Evolutionary conservation across 129 eudicot genomes (phyloP).

Genomic region (Arctium minus): DNA sequence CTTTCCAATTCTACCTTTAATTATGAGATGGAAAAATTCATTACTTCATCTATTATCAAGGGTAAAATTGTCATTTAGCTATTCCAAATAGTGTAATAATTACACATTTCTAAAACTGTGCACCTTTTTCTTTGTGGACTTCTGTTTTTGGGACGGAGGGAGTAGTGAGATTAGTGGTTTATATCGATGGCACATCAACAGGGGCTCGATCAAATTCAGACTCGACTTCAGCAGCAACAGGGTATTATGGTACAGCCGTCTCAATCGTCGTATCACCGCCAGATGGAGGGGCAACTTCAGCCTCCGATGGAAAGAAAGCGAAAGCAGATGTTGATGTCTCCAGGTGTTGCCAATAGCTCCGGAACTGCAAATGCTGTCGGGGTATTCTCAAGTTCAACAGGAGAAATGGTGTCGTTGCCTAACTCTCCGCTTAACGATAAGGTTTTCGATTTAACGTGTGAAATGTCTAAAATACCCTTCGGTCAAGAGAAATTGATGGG

Average conservation of each 20-base stretch:
- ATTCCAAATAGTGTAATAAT: no score
- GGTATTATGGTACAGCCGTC: constrained; percentile 30
- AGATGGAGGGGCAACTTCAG: constrained; percentile 34
- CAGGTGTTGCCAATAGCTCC: constrained; percentile 38
- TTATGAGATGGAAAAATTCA: background rate
- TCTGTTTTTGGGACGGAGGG: no score
- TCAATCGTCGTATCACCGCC: constrained; percentile 35
- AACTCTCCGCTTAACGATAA: constrained; percentile 52
- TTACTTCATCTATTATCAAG: background rate
- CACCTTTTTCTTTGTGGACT: background rate
- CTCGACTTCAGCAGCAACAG: constrained; percentile 46
- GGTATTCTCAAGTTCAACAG: constrained; percentile 49
- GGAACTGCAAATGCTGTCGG: constrained; percentile 32
- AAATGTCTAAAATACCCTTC: background rate
- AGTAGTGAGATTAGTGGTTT: background rate
- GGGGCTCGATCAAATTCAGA: constrained; percentile 45
- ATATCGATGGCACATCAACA: constrained; percentile 13
- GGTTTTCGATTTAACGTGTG: constrained; percentile 3
- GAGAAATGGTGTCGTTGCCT: constrained; percentile 64
- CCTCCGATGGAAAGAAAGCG: constrained; percentile 21
- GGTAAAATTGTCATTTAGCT: background rate
- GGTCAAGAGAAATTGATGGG: background rate
- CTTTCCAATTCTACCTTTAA: background rate
- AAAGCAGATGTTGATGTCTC: constrained; percentile 36
- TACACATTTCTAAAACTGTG: no score